phyloP scores from a whole-genome alignment of 2,329 filamentous ascomycete genomes.

The Calonectria pteridis region DNA sequence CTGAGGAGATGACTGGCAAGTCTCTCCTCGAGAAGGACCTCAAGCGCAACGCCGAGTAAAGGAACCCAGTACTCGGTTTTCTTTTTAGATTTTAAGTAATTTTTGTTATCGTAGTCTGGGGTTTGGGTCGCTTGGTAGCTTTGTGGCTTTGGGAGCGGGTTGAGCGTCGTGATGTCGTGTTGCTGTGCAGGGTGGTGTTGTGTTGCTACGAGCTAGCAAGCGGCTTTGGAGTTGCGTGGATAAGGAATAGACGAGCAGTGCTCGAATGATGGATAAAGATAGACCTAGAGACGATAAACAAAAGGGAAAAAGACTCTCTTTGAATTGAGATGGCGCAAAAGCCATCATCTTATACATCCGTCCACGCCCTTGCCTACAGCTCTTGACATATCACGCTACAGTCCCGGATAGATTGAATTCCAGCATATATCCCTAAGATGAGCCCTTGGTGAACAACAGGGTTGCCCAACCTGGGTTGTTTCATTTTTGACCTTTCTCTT shows the following conservation, averaged over 20 bases:
- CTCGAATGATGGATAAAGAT: slow-evolving; percentile 29
- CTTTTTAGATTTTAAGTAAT: neutral
- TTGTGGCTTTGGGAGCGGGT: slow-evolving; percentile 7
- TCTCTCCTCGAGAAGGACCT: slow-evolving; percentile 84
- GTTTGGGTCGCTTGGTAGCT: slow-evolving; percentile 29
- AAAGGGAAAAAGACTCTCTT: slow-evolving; percentile 11
- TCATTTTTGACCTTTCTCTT: neutral
- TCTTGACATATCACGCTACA: neutral
- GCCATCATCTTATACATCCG: neutral
- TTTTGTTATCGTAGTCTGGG: slow-evolving; percentile 12
- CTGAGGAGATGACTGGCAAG: slow-evolving; percentile 90
- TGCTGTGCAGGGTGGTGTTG: slow-evolving; percentile 8
- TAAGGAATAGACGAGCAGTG: slow-evolving; percentile 30
- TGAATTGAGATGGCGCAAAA: slow-evolving; percentile 16
- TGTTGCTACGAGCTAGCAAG: slow-evolving; percentile 16
- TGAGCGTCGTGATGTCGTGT: slow-evolving; percentile 22
- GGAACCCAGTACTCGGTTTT: neutral
- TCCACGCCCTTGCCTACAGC: neutral
- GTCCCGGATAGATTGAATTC: neutral
- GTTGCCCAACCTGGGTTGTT: neutral
- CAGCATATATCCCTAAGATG: neutral
- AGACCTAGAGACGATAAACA: slow-evolving; percentile 21
- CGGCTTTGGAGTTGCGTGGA: slow-evolving; percentile 41
- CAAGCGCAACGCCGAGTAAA: slow-evolving; percentile 49
- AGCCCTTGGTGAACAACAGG: neutral